Evolutionary conservation across 2,329 filamentous ascomycete genomes (phyloP).

Genomic region (Hirsutella minnesotensis): DNA sequence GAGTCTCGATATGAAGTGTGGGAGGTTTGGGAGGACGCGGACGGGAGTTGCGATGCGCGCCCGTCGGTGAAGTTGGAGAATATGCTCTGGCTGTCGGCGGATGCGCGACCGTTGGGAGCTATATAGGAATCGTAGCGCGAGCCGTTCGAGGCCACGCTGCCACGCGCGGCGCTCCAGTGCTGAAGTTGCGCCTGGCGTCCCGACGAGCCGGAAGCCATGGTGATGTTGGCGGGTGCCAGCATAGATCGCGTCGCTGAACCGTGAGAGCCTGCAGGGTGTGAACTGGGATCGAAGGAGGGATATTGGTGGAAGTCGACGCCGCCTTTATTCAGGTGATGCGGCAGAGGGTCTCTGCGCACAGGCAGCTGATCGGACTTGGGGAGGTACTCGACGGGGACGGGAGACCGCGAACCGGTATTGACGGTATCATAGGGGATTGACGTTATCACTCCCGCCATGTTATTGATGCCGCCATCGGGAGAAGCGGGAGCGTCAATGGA

Average conservation of each 20-base stretch:
- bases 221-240: conserved; percentile 38
- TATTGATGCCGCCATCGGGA: conserved; percentile 55
- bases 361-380: conserved; percentile 54
- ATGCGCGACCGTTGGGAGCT: conserved; percentile 45
- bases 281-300: conserved; percentile 53
- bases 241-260: background rate
- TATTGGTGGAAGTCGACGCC: conserved; percentile 82
- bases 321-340: conserved; percentile 72
- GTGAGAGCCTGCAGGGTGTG: conserved; percentile 33
- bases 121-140: conserved; percentile 53
- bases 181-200: conserved; percentile 65
- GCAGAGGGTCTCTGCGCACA: conserved; percentile 58
- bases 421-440: conserved; percentile 77
- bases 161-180: conserved; percentile 54
- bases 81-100: conserved; percentile 38
- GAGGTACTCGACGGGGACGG: conserved; percentile 62
- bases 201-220: conserved; percentile 48
- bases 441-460: conserved; percentile 72
- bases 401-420: conserved; percentile 51
- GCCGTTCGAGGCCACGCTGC: conserved; percentile 40
- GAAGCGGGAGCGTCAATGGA: conserved; percentile 59
- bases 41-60: conserved; percentile 30
- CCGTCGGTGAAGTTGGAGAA: conserved; percentile 24
- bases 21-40: conserved; percentile 41
- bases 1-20: conserved; percentile 40